Base-by-base conservation (phyloP, 208 protist genomes). In the Leishmania major region DNA sequence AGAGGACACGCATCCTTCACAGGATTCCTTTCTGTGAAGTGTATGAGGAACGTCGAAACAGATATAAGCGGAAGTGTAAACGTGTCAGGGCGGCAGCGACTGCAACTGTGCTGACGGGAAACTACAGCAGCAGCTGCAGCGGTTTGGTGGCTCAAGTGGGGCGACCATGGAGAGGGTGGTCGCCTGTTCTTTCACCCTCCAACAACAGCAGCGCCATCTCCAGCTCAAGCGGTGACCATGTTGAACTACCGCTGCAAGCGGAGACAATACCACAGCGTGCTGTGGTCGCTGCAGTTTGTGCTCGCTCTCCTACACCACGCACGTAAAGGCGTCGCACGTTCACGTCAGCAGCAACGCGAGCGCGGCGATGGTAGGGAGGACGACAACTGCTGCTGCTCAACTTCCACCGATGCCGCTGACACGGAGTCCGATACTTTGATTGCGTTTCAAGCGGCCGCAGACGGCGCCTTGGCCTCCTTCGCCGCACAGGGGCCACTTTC, bases 241-340 rank as follows among this genome's bases (percentile, higher is more conserved):
- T n/a, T 19, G 15, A 67, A 67, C 60, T 67, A 73, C 75, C 55
- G 75, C 47, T 88, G 85, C 81, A 88, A 82, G 55, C 60, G 75
- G 45, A 84, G 76, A 78, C 85, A 88, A 64, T 88, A 88, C 78
- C 31, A 81, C 66, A 73, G 66, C 43, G 79, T 81, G 4, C 25
- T 84, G 37, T 84, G 64, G 73, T 76, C 85, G 1, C 45, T 86
- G 1, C 76, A 88, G 64, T 86, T 88, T 53, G 43, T 88, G 1
- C 45, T 69, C 3, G 59, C 78, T 10, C 47, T 82, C 5, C 70
- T 83, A 17, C 74, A 25, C 37, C 74, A 78, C 74, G 11, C 25
- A 17, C 51, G 19, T 10, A 35, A 45, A 7, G 45, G n/a, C 10
- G 7, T 25, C 25, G 15, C n/a, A 37, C n/a, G 22, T 75, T 28